phyloP scores from a whole-genome alignment of 495 filamentous ascomycete species.

The Podospora conica region DNA sequence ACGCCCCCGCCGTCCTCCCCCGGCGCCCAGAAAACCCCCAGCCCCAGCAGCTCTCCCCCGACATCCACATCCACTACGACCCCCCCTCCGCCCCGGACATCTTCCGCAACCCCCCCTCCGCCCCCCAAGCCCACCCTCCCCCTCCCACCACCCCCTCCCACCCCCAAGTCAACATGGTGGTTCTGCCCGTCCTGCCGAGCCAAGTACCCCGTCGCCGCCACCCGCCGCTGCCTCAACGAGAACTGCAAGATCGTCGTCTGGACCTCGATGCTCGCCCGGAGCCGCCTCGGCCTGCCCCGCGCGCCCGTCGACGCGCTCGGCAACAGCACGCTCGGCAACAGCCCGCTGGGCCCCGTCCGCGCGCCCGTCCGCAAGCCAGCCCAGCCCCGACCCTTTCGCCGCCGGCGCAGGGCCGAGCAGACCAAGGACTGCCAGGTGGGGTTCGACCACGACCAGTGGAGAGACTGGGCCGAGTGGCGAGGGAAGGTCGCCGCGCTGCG shows the following conservation, averaged over 20 bases:
- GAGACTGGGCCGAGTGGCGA: no score
- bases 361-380: no score
- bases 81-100: not conserved
- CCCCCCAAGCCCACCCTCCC: not conserved
- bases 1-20: no score
- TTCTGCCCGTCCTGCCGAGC: slow-evolving; percentile 37
- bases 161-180: slow-evolving; percentile 25
- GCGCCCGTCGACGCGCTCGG: not conserved
- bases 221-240: slow-evolving; percentile 35
- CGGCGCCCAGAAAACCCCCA: no score
- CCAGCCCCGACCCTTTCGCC: no score
- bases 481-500: no score
- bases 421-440: no score
- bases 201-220: slow-evolving; percentile 36
- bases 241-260: not conserved
- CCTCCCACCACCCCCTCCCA: not conserved
- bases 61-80: not conserved
- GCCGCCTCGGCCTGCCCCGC: slow-evolving; percentile 37
- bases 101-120: not conserved
- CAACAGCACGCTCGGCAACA: no score
- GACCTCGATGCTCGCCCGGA: slow-evolving; percentile 15
- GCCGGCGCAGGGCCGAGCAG: no score
- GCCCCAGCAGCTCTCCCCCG: no score
- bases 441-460: no score
- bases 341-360: no score